phyloP scores from a whole-genome alignment of 371 early-diverging fungal species.

The Rhizopus delemar region DNA sequence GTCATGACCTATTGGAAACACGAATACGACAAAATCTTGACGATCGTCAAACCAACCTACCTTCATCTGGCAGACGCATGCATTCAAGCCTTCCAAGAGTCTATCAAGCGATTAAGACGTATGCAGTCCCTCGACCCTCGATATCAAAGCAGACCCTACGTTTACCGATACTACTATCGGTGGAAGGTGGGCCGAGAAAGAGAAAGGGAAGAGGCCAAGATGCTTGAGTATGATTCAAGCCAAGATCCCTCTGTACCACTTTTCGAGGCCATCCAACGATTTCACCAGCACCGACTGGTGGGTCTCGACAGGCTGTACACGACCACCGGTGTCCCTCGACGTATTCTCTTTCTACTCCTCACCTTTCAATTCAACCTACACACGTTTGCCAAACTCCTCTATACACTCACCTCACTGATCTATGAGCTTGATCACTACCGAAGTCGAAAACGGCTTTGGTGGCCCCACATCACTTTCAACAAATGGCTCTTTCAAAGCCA shows the following conservation, averaged over 20 bases:
- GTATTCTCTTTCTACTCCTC: conserved; percentile 42
- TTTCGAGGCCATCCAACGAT: conserved; percentile 32
- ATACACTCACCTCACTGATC: conserved; percentile 42
- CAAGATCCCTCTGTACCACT: conserved; percentile 37
- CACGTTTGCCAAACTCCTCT: conserved; percentile 42
- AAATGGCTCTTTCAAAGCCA: conserved; percentile 24
- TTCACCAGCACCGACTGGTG: conserved; percentile 33
- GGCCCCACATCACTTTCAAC: conserved; percentile 28
- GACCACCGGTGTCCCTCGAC: conserved; percentile 30
- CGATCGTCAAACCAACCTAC: conserved; percentile 30
- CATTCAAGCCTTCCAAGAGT: conserved; percentile 31
- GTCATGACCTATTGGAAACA: conserved; percentile 28
- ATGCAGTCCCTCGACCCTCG: conserved; percentile 41
- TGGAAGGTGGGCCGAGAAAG: conserved; percentile 17
- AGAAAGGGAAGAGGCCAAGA: conserved; percentile 8
- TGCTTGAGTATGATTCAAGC: conserved; percentile 14
- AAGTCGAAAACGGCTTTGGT: conserved; percentile 28
- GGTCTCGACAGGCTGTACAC: conserved; percentile 36
- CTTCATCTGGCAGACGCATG: conserved; percentile 40
- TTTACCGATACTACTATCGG: conserved; percentile 30
- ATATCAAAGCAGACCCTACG: conserved; percentile 32
- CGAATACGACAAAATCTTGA: conserved; percentile 31
- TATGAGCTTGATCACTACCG: conserved; percentile 44
- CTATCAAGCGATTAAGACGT: conserved; percentile 32
- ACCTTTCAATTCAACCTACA: conserved; percentile 49